These are phyloP conservation scores for Secale cereale DNA, from an alignment of 176 grass and related monocot species.

Conservation along the genomic window DNA sequence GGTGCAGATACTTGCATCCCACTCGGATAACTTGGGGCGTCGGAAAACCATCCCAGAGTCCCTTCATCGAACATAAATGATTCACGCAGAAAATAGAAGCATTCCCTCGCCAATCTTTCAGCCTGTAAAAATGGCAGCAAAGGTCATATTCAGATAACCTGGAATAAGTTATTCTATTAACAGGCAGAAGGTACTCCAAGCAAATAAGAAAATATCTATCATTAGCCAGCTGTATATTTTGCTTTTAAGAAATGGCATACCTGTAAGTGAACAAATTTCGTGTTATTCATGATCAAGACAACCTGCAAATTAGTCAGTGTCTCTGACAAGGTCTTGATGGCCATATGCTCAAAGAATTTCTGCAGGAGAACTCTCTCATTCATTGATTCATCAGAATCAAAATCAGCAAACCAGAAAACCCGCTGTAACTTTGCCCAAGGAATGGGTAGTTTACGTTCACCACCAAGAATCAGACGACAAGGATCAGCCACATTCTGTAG, in stretches of 20 bases:
- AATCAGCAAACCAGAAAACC: conserved; percentile 71
- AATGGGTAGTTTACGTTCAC: conserved; percentile 34
- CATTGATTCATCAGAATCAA: conserved; percentile 32
- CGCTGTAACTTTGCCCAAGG: conserved; percentile 54
- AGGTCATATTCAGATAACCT: background rate
- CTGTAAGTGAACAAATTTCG: conserved; percentile 62
- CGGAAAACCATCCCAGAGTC: conserved; percentile 57
- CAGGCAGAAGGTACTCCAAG: background rate
- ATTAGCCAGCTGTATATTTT: background rate
- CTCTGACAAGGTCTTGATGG: conserved; percentile 63
- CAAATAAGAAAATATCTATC: background rate
- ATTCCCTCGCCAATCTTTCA: conserved; percentile 74
- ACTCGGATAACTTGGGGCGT: conserved; percentile 29
- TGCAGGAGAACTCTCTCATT: conserved; percentile 38
- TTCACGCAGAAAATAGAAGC: conserved; percentile 61
- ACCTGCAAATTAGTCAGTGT: conserved; percentile 44
- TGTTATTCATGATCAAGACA: conserved; percentile 84
- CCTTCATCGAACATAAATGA: conserved; percentile 84
- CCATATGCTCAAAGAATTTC: conserved; percentile 62
- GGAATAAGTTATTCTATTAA: background rate
- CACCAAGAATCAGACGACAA: conserved; percentile 45
- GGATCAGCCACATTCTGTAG: conserved; percentile 49
- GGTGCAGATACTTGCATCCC: conserved; percentile 63
- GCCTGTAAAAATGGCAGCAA: conserved; percentile 37
- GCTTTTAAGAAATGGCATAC: conserved; percentile 31